Evolutionary conservation across 192 early-diverging fungal species (phyloP), one percentile per base, ranked within the genome.

Genomic region (Dissophora ornata): DNA sequence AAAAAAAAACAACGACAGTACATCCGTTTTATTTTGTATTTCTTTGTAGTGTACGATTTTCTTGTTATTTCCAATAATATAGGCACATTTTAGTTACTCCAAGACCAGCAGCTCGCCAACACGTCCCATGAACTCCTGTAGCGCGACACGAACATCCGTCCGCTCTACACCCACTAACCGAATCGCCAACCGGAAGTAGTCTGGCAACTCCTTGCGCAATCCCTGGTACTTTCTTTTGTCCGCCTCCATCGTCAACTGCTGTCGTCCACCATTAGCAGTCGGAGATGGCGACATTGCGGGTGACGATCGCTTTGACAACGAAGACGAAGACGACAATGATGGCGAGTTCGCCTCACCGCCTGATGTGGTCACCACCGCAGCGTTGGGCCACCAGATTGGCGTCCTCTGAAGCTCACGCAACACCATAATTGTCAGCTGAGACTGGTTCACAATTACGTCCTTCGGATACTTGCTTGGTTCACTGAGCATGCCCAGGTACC

Each of bases 81-180:
- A n/a, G n/a, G n/a, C n/a, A n/a, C n/a, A n/a, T n/a, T n/a, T n/a
- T n/a, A n/a, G n/a, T 45, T 62, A 77, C 53, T 67, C 64, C 44
- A 77, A 33, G 7, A 77, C 65, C 19, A 77, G 54, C 54, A 77
- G 38, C 41, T 77, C 73, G 45, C 81, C 77, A 15, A 82, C 47
- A 13, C 73, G 71, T 25, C 79, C 81, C 57, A 82, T 71, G 45
- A 82, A 82, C 61, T 82, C 81, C 46, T 82, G 81, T 10, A 82
- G 54, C 18, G 77, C 77, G 22, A 77, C 62, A 9, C 77, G 59
- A 24, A 82, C 81, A 77, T 82, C 81, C 26, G 49, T 50, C 47
- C 71, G 65, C 47, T 82, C 81, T 11, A 82, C 67, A 12, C 81
- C 81, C 24, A 82, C 73, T 29, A 82, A 54, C 30, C 79, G 67